phyloP scores from a whole-genome alignment of 257 asterid genomes.

The Plectranthus barbatus region DNA sequence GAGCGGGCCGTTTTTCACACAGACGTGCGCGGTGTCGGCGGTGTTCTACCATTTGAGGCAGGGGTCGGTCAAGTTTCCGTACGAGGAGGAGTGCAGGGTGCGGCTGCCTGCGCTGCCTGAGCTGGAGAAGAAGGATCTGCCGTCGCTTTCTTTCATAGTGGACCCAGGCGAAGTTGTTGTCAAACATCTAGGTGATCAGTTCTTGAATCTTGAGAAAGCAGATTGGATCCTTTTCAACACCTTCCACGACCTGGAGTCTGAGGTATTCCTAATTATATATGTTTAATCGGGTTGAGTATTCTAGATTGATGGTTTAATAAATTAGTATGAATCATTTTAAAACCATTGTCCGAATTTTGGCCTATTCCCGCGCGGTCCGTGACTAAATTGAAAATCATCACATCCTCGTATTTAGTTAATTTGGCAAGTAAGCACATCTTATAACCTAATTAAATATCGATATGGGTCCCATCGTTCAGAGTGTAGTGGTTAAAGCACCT shows the following conservation, averaged over 20 bases:
- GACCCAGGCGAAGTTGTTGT: background rate
- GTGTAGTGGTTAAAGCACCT: too few relatives aligned
- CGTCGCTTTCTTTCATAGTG: slow-evolving; percentile 1
- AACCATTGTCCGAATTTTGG: too few relatives aligned
- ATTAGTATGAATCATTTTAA: too few relatives aligned
- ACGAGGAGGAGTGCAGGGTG: slow-evolving; percentile 4
- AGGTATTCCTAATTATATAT: slow-evolving; percentile 4
- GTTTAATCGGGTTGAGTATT: too few relatives aligned
- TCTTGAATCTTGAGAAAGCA: slow-evolving; percentile 22
- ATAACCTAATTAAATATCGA: too few relatives aligned
- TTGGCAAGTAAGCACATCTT: too few relatives aligned
- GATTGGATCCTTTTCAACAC: slow-evolving; percentile 46
- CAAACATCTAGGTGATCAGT: slow-evolving; percentile 10
- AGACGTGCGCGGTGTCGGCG: slow-evolving; percentile 27
- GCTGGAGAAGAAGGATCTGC: slow-evolving; percentile 28
- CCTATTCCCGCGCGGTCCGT: too few relatives aligned
- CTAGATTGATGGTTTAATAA: too few relatives aligned
- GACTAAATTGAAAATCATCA: too few relatives aligned
- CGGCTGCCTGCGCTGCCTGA: slow-evolving; percentile 33
- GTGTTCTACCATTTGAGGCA: slow-evolving; percentile 30
- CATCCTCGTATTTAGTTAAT: too few relatives aligned
- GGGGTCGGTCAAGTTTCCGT: slow-evolving; percentile 16
- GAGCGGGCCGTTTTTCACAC: slow-evolving; percentile 37
- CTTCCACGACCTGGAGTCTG: slow-evolving; percentile 25
- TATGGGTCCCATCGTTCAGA: too few relatives aligned